Evolutionary conservation across 1,284 basidiomycete genomes (phyloP), one percentile per base, ranked within the genome.

Genomic region (Rhodotorula sp.): DNA sequence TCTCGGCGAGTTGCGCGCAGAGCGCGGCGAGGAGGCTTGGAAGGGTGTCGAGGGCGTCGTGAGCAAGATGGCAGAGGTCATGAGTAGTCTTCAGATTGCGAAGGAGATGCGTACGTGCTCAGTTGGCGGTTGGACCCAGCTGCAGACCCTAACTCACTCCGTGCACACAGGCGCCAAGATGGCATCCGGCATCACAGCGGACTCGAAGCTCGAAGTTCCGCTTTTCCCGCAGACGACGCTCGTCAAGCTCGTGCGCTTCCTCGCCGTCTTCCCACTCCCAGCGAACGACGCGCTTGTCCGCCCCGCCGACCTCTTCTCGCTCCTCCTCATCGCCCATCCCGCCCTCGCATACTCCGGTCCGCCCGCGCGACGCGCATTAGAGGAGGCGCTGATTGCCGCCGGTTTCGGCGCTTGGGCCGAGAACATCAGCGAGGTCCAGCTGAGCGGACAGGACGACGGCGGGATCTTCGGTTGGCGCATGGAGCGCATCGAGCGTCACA

Each of bases 201-300:
- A 56, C 42, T 23, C 66, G 12, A 56, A 53, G 25, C 50, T 59
- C 53, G 72, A 75, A 23, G 27, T 75, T 1, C 74, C 74, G 3
- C 61, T 64, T 41, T 75, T 75, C 65, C 74, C 74, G 13, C 72
- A 74, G 42, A 74, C 74, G 27, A 46, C 74, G 0, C 72, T 75
- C 21, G 53, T 62, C 53, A 74, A 70, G 25, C 56, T 75, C 53
- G 63, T 63, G 25, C 60, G 62, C n/a, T 75, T 75, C 62, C 54
- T 75, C 41, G 23, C 67, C 48, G 23, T 71, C 41, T 75, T 74
- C 65, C 74, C 74, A 1, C 70, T 60, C 4, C 66, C 73, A 0
- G 17, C 54, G 13, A 50, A 68, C 34, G 21, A 58, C 7, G 9
- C 63, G 7, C 44, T 64, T 48, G 53, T 64, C n/a, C n/a, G 54